Conservation (phyloP, 495 filamentous ascomycete species). For the Filosporella fistucella region DNA sequence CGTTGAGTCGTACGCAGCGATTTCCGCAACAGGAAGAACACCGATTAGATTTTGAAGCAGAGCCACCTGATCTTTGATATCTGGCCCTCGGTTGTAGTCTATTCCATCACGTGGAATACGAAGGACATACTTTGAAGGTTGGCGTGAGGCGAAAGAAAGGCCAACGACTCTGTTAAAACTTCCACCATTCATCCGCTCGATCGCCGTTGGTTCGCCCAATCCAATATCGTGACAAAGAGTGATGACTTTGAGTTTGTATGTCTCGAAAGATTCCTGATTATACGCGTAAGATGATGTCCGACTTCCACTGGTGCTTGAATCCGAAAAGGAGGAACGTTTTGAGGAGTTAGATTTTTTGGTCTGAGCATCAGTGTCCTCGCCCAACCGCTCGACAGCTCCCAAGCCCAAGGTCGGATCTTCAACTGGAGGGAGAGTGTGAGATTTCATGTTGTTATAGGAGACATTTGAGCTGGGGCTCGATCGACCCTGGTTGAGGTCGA, state of each 20-base stretch:
- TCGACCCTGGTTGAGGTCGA: no score
- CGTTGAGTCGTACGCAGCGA: conserved; percentile 3
- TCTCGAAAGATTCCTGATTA: conserved; percentile 5
- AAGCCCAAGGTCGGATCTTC: no score
- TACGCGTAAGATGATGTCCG: neutral
- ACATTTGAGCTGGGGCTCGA: no score
- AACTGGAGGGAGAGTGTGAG: no score
- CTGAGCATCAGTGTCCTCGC: no score
- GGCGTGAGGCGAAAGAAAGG: neutral
- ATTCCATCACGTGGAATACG: neutral
- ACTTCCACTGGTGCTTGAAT: no score
- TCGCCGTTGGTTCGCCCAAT: neutral
- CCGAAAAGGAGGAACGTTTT: no score
- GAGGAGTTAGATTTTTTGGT: no score
- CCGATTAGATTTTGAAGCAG: neutral
- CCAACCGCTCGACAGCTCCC: no score
- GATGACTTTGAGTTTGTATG: conserved; percentile 2
- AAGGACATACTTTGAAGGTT: neutral
- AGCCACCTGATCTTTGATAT: conserved; percentile 10
- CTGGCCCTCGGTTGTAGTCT: neutral
- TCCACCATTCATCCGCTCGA: conserved; percentile 13
- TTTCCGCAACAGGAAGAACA: neutral
- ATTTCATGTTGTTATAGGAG: no score
- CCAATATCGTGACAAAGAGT: conserved; percentile 9
- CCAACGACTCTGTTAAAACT: conserved; percentile 12